Conservation (phyloP, 2,329 filamentous ascomycete genomes). For the Aureobasidium musti region DNA sequence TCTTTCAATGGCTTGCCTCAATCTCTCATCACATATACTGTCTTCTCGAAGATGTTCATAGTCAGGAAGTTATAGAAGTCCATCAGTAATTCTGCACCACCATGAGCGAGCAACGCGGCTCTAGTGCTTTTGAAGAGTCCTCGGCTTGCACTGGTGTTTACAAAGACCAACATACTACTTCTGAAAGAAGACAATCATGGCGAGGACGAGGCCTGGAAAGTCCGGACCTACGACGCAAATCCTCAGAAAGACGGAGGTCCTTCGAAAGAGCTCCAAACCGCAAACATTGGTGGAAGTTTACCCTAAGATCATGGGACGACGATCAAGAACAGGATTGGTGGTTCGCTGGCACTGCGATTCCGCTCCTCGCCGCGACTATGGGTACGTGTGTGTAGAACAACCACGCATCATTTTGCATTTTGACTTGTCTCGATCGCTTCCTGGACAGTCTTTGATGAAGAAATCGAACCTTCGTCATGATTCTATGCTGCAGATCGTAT, state of each 20-base stretch:
- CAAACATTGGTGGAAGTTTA: constrained; percentile 26
- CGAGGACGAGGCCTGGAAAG: not conserved
- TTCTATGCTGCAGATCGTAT: not conserved
- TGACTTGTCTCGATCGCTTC: not conserved
- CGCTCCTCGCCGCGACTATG: constrained; percentile 29
- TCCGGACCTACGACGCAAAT: not conserved
- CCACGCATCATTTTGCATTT: not conserved
- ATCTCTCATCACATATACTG: not conserved
- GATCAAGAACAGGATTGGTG: constrained; percentile 42
- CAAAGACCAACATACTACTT: not conserved
- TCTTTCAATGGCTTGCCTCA: not conserved
- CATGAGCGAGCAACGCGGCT: constrained; percentile 17
- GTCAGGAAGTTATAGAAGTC: not conserved
- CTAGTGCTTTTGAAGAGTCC: constrained; percentile 13
- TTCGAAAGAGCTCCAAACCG: not conserved
- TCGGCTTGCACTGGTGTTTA: constrained; percentile 8
- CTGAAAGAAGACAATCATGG: constrained; percentile 13
- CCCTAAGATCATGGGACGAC: constrained; percentile 37
- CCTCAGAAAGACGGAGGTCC: constrained; percentile 7
- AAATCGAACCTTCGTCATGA: not conserved
- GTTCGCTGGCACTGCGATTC: constrained; percentile 43
- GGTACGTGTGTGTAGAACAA: not conserved
- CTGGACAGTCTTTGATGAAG: not conserved
- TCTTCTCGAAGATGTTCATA: not conserved
- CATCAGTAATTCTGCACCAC: not conserved